These are phyloP conservation scores for Tuber brumale DNA, from an alignment of 495 filamentous ascomycete genomes.

Conservation along the genomic window DNA sequence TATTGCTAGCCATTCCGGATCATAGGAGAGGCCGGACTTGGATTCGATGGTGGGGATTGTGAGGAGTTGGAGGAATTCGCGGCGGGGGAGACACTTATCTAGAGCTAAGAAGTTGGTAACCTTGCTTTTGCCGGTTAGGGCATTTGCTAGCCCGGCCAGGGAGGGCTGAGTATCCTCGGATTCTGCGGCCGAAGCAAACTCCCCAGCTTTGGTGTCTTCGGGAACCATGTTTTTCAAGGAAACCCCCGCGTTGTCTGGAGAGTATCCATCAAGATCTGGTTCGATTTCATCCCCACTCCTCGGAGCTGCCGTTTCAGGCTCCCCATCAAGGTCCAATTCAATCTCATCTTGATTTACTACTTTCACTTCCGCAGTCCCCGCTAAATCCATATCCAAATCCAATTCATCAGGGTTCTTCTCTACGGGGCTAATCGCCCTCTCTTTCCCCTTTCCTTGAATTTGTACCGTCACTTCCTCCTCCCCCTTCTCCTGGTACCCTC, in stretches of 20 bases:
- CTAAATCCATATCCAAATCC: conserved; percentile 28
- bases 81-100: conserved; percentile 73
- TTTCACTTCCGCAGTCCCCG: conserved; percentile 7
- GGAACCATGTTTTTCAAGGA: conserved; percentile 44
- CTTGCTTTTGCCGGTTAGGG: conserved; percentile 59
- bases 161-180: conserved; percentile 32
- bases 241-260: conserved; percentile 24
- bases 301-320: conserved; percentile 4
- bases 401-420: conserved; percentile 34
- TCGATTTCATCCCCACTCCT: conserved; percentile 51
- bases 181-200: conserved; percentile 59
- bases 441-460: neutral
- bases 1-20: conserved; percentile 92
- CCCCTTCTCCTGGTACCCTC: conserved; percentile 38
- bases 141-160: conserved; percentile 36
- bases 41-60: conserved; percentile 46
- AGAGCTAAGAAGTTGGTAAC: conserved; percentile 80
- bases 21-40: conserved; percentile 60
- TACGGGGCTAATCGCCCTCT: neutral
- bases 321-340: conserved; percentile 34
- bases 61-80: conserved; percentile 74
- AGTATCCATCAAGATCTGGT: conserved; percentile 52
- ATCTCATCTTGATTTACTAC: conserved; percentile 46
- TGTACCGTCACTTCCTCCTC: neutral
- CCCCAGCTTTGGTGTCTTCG: conserved; percentile 56